Conservation (phyloP, 2,329 filamentous ascomycete genomes). For the Colletotrichum chrysophilum region DNA sequence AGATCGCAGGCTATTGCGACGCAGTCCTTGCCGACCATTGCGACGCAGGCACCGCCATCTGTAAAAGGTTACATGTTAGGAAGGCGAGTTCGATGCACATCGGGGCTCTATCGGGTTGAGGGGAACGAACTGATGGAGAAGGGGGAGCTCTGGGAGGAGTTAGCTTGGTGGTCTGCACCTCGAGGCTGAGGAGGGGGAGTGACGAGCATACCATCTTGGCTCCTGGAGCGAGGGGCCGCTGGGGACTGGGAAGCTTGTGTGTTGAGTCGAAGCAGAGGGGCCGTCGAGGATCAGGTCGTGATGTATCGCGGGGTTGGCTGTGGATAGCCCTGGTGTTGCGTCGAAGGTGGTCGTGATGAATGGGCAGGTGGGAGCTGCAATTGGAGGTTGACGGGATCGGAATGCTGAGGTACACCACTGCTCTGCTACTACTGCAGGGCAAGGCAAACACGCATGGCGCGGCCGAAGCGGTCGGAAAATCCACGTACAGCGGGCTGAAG, state of each 20-base stretch:
- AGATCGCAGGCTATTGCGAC: constrained; percentile 99
- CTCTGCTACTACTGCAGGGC: constrained; percentile 23
- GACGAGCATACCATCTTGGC: constrained; percentile 26
- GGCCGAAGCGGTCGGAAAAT: constrained; percentile 29
- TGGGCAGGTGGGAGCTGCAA: constrained; percentile 25
- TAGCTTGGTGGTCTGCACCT: constrained; percentile 34
- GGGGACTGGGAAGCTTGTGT: background rate
- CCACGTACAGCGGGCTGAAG: constrained; percentile 15
- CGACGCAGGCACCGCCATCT: constrained; percentile 93
- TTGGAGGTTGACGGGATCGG: constrained; percentile 23
- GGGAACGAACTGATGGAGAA: constrained; percentile 87
- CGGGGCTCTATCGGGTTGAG: constrained; percentile 1
- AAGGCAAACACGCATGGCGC: constrained; percentile 51
- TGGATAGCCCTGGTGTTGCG: constrained; percentile 2
- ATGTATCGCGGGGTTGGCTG: background rate
- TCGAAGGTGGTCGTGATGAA: constrained; percentile 16
- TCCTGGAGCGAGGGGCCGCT: constrained; percentile 19
- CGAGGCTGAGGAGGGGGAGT: constrained; percentile 12
- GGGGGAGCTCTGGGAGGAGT: constrained; percentile 73
- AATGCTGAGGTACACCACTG: constrained; percentile 28
- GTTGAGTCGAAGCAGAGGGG: background rate
- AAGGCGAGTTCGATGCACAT: constrained; percentile 12
- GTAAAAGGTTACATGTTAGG: constrained; percentile 20
- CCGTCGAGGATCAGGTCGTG: background rate
- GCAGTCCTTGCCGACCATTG: constrained; percentile 99